Base-by-base conservation (phyloP, 257 asterid species). In the Cynanchum wilfordii region DNA sequence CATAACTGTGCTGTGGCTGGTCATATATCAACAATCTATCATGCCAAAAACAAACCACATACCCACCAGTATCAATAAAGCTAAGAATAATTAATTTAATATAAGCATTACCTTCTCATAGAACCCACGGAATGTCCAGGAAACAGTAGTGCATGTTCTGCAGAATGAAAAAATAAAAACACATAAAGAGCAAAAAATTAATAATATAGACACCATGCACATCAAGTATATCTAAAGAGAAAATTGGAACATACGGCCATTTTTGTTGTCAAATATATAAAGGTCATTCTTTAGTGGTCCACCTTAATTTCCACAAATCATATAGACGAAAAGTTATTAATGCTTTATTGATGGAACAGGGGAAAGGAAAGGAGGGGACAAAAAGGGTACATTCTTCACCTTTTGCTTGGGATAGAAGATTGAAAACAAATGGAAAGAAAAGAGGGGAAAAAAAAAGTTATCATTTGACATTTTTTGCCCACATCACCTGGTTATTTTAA, bases 71-170 rank as follows among this genome's bases (percentile, higher is more conserved):
- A 50, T 25, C 47, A 51, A 68, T 45, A 55, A 69, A 76, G 24
- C 29, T 59, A 36, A 68, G 76, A 73, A 69, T 27, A 66, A 55
- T 76, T 5, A 36, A 7, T 17, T 64, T 36, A 72, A 70, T 7
- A 44, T 55, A 77, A 73, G 62, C 69, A 76, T 75, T 65, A 93
- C 98, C 98, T 93, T 93, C 84, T 93, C 98, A 79, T 93, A 93
- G 75, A 93, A 93, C 72, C 91, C 91, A 75, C 98, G 93, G 78
- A 93, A 93, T 73, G 96, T 89, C 98, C 98, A 93, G 36, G 98
- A 93, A 68, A 93, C 96, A 45, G 98, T 93, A 51, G 98, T 93
- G 82, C 98, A 93, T 60, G 98, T 93, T 93, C 98, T 92, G 88
- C 78, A 77, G 80, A 79, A 64, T 51, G 15, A 56, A 49, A 69